Percentiles rank a stretch among this genome's conserved stretches.
phyloP scores from a whole-genome alignment of 2,329 filamentous ascomycete species.

The Fusarium xyrophilum region DNA sequence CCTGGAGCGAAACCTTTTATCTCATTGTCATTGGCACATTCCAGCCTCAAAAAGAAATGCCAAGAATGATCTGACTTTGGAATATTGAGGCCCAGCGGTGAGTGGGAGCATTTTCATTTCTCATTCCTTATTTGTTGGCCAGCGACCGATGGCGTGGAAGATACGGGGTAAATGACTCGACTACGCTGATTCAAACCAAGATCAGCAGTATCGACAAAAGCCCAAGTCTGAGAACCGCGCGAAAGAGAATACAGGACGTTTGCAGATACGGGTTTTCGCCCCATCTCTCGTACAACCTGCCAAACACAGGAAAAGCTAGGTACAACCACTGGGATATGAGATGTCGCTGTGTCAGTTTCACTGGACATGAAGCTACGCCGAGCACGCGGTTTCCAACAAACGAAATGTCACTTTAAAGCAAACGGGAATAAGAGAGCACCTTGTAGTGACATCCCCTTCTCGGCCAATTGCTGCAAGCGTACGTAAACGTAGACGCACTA shows the following conservation, averaged over 20 bases:
- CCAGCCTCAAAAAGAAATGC: conserved; percentile 1
- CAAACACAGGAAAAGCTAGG: conserved; percentile 22
- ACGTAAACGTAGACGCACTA: background rate
- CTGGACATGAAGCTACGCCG: conserved; percentile 14
- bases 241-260: background rate
- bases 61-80: conserved; percentile 9
- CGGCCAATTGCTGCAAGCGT: background rate
- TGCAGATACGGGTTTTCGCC: conserved; percentile 1
- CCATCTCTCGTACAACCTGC: conserved; percentile 30
- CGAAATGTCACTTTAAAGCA: conserved; percentile 8
- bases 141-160: background rate
- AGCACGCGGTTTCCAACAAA: background rate
- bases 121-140: conserved; percentile 24
- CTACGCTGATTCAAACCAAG: conserved; percentile 2
- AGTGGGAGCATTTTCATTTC: background rate
- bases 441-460: background rate
- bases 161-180: conserved; percentile 22
- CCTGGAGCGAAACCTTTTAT: conserved; percentile 1
- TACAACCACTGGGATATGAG: background rate
- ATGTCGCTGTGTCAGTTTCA: conserved; percentile 30
- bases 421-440: background rate
- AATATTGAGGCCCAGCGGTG: conserved; percentile 29
- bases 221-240: background rate
- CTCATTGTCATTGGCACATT: conserved; percentile 3
- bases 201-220: conserved; percentile 13